These are phyloP conservation scores for Termitomyces titanicus DNA, from an alignment of 768 basidiomycete genomes.

Conservation along the genomic window DNA sequence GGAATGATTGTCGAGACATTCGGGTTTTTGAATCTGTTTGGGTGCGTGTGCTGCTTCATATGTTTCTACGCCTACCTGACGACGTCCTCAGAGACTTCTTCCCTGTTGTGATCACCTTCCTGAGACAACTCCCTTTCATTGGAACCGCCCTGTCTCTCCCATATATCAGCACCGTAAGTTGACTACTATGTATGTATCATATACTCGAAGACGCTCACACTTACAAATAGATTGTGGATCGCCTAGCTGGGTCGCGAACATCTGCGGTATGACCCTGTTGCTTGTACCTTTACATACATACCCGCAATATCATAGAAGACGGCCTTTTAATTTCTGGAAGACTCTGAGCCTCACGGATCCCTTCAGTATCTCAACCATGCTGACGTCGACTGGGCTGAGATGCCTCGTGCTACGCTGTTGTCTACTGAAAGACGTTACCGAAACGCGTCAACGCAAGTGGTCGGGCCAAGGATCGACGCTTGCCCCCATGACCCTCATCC, in stretches of 20 bases:
- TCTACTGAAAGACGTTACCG: not conserved
- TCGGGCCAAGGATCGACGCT: not conserved
- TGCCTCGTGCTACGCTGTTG: not conserved
- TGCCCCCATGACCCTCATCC: not conserved
- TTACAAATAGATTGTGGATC: constrained; percentile 62
- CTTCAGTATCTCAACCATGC: not conserved
- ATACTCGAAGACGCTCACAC: not conserved
- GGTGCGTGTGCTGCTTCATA: constrained; percentile 44
- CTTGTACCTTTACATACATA: constrained; percentile 11
- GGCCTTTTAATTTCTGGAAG: not conserved
- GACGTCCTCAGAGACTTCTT: constrained; percentile 82
- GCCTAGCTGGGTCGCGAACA: constrained; percentile 74
- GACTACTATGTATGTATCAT: not conserved
- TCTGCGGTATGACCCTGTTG: constrained; percentile 52
- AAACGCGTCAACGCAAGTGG: not conserved
- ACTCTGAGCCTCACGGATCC: not conserved
- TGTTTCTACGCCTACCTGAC: constrained; percentile 1
- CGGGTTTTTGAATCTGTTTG: constrained; percentile 96
- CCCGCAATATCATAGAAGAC: not conserved
- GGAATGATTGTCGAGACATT: constrained; percentile 94
- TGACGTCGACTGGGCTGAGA: not conserved
- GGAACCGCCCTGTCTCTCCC: constrained; percentile 85
- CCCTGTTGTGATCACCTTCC: constrained; percentile 96
- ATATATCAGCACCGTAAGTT: constrained; percentile 79
- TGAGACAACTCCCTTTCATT: constrained; percentile 90